Conservation (phyloP, 805 yeast species). For the Ogataea wickerhamii region DNA sequence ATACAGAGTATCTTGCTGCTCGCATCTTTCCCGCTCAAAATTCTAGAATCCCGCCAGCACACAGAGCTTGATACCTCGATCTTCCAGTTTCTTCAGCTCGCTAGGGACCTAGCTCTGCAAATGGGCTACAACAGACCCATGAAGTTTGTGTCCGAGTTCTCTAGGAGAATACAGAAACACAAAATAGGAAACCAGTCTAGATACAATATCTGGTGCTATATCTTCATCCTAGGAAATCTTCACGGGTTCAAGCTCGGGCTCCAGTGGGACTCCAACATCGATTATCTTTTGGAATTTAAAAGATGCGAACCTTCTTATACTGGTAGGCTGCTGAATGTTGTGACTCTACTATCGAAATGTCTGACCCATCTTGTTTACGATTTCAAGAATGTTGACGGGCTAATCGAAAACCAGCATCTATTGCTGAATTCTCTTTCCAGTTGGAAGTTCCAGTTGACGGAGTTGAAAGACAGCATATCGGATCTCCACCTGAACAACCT, state of each 20-base stretch:
- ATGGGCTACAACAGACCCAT: constrained; percentile 19
- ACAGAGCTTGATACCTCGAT: constrained; percentile 19
- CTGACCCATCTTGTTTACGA: constrained; percentile 22
- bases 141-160: constrained; percentile 16
- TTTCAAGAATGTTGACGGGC: constrained; percentile 12
- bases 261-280: constrained; percentile 23
- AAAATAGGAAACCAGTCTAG: constrained; percentile 14
- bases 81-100: constrained; percentile 25
- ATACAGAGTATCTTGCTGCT: constrained; percentile 26
- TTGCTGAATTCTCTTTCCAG: constrained; percentile 21
- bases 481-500: constrained; percentile 8
- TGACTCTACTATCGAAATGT: constrained; percentile 18
- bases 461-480: constrained; percentile 3
- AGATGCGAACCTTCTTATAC: constrained; percentile 14
- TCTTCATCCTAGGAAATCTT: constrained; percentile 27
- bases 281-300: constrained; percentile 17
- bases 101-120: constrained; percentile 21
- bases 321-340: constrained; percentile 20
- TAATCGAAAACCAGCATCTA: constrained; percentile 13
- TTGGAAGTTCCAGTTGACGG: constrained; percentile 23
- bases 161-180: constrained; percentile 14
- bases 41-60: constrained; percentile 6
- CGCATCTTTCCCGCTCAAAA: constrained; percentile 26
- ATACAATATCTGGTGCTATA: constrained; percentile 26
- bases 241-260: constrained; percentile 26